Evolutionary conservation across 2,329 filamentous ascomycete species (phyloP), one percentile per base, ranked within the genome.

Genomic region (Epicoccum sorghinum): DNA sequence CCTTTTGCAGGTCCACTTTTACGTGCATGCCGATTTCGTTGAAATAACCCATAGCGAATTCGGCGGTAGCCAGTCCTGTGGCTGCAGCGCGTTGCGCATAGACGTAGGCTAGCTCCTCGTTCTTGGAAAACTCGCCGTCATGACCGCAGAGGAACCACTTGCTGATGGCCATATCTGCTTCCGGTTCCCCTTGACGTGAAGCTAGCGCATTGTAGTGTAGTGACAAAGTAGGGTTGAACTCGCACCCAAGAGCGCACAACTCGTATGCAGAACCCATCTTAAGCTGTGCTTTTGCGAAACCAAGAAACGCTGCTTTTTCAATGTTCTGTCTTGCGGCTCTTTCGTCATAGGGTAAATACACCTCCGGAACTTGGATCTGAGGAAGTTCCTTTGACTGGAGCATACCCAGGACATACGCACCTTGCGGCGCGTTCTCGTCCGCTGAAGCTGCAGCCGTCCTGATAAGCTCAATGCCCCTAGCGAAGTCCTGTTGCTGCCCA

Each of bases 101-200:
- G 46, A 86, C 89, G 76, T 90, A 99, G 6, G 95, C 93, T 43
- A 98, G 79, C 71, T 93, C 89, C 75, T 99, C 95, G 68, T 97
- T 98, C 82, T 98, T 98, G 56, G 90, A 85, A 70, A 99, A 97
- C 6, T 96, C 83, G 22, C 89, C 89, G 63, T 98, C 93, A 61
- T 95, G 93, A 3, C 95, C 95, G 68, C 96, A 98, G 25, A 99
- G 82, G 71, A 98, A 99, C 95, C 95, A 99, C 75, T 96, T 95
- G 76, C 93, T 98, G 57, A 99, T 92, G 25, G 93, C 92, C 77
- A 99, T 89, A 56, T 96, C 92, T 0, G 93, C 95, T 73, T 99
- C 95, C 0, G 92, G 82, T 67, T 98, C 92, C 14, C 93, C 93
- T 77, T 98, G 95, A 61, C 90, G 88, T 10, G 95, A 90, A 22